Conservation (phyloP, 2,329 filamentous ascomycete genomes). For the Blastomyces parvus region DNA sequence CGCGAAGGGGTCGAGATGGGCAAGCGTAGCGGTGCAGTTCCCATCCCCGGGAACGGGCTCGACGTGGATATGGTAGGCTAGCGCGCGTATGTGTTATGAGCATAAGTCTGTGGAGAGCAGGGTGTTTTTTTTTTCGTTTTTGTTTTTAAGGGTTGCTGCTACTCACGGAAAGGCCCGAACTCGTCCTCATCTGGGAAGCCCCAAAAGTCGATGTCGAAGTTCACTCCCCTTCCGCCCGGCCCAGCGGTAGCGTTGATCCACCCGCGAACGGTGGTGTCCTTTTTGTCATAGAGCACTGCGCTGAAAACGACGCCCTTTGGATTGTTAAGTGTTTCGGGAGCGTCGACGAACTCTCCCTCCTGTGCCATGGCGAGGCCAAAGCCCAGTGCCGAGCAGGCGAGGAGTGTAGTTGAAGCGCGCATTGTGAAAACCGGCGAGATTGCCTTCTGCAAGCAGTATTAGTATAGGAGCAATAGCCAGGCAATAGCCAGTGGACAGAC, state of each 20-base stretch:
- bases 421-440: slow-evolving; percentile 6
- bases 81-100: not conserved
- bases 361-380: slow-evolving; percentile 18
- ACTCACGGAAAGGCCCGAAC: slow-evolving; percentile 53
- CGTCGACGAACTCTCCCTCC: slow-evolving; percentile 42
- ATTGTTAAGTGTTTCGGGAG: slow-evolving; percentile 47
- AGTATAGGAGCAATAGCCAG: not conserved
- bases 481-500: no score
- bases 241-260: slow-evolving; percentile 41
- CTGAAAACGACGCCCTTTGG: slow-evolving; percentile 45
- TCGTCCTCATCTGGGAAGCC: slow-evolving; percentile 45
- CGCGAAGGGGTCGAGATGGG: slow-evolving; percentile 61
- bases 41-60: slow-evolving; percentile 53
- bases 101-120: slow-evolving; percentile 15
- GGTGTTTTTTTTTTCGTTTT: no score
- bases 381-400: slow-evolving; percentile 17
- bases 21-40: slow-evolving; percentile 60
- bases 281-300: slow-evolving; percentile 46
- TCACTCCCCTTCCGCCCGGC: slow-evolving; percentile 46
- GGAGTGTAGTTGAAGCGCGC: slow-evolving; percentile 16
- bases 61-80: slow-evolving; percentile 63
- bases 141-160: not conserved
- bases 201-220: slow-evolving; percentile 47
- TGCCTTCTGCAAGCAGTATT: not conserved
- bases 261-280: slow-evolving; percentile 49